Evolutionary conservation across 345 rosid genomes (phyloP).

Genomic region (Carallia brachiata): DNA sequence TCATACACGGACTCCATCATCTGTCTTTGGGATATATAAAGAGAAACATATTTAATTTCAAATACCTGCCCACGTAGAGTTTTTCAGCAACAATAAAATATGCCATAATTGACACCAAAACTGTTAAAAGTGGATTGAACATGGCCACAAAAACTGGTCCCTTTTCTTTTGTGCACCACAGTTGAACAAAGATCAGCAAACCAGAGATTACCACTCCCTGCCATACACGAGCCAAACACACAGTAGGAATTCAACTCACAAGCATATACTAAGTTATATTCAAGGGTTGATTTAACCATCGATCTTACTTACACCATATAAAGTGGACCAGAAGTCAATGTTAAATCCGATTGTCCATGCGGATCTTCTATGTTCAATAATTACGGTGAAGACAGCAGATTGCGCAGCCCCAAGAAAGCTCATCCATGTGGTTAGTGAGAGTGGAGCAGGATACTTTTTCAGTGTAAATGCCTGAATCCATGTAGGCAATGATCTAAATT

Average conservation of each 20-base stretch:
- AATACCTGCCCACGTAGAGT: slow-evolving; percentile 58
- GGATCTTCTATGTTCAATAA: slow-evolving; percentile 37
- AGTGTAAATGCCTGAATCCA: slow-evolving; percentile 49
- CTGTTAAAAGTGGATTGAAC: slow-evolving; percentile 57
- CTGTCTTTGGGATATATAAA: too few species aligned
- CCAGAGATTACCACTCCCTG: slow-evolving; percentile 68
- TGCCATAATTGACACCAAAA: slow-evolving; percentile 45
- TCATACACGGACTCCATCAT: too few species aligned
- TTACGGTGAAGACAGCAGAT: slow-evolving; percentile 53
- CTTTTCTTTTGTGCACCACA: slow-evolving; percentile 59
- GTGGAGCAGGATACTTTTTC: slow-evolving; percentile 59
- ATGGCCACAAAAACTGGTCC: slow-evolving; percentile 65
- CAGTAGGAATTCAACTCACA: background rate
- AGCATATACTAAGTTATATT: background rate
- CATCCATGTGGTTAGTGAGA: slow-evolving; percentile 71
- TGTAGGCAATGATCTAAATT: background rate
- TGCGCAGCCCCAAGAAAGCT: slow-evolving; percentile 56
- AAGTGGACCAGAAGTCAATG: slow-evolving; percentile 53
- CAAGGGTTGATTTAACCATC: background rate
- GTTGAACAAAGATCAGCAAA: slow-evolving; percentile 37
- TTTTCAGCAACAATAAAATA: slow-evolving; percentile 58
- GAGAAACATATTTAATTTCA: background rate
- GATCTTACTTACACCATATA: slow-evolving; percentile 52
- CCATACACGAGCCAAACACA: background rate
- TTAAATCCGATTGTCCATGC: slow-evolving; percentile 58